Percentiles rank a stretch among this genome's conserved stretches.
Evolutionary conservation across 257 asterid genomes (phyloP).

Genomic region (Primulina eburnea): DNA sequence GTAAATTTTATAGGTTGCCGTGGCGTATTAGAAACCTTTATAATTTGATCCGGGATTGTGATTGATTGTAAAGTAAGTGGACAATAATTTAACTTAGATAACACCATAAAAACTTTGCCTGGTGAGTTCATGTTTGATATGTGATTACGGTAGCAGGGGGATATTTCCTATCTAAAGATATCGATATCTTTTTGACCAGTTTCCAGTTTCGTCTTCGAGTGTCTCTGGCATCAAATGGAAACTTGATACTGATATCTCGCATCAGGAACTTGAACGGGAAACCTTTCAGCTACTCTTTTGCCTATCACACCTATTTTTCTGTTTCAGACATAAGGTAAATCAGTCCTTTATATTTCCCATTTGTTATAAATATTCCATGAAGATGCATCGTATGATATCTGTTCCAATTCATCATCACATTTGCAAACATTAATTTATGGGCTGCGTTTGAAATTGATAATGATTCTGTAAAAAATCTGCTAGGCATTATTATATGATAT

Average conservation of each 20-base stretch:
- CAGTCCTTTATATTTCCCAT: neutral
- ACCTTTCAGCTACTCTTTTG: conserved; percentile 88
- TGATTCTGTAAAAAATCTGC: neutral
- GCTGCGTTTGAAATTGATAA: neutral
- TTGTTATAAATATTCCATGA: conserved; percentile 8
- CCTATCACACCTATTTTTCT: conserved; percentile 74
- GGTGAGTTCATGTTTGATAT: conserved; percentile 10
- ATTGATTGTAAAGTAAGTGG: neutral
- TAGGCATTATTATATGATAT: neutral
- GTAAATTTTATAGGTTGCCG: conserved; percentile 32
- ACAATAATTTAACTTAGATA: neutral
- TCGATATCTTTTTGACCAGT: conserved; percentile 38
- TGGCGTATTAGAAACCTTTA: neutral
- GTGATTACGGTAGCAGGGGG: neutral
- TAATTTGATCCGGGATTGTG: neutral
- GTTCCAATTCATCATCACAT: neutral
- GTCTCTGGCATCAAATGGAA: conserved; percentile 70
- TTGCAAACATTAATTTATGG: conserved; percentile 2
- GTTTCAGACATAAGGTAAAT: conserved; percentile 88
- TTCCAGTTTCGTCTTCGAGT: conserved; percentile 85
- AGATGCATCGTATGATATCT: neutral
- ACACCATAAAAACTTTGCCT: neutral
- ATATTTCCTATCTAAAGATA: conserved; percentile 12
- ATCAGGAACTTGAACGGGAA: conserved; percentile 78
- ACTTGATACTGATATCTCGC: conserved; percentile 78